Base-by-base conservation (phyloP, 345 rosid species). In the Ceriops tagal region DNA sequence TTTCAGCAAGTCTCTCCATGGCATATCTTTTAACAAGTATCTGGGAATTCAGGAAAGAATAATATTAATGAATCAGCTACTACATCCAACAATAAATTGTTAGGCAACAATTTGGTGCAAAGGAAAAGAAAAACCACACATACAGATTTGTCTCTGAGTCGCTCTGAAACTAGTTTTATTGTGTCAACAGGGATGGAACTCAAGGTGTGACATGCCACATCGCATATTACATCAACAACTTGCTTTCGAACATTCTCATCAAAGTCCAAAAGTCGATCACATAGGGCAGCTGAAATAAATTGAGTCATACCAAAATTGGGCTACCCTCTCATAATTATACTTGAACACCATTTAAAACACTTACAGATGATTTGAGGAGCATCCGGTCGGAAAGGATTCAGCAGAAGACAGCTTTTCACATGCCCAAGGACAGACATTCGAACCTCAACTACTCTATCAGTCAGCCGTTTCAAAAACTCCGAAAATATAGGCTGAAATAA, bases 101-200 rank as follows among this genome's bases (percentile, higher is more conserved):
- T 32, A 66, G 62, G 65, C 53, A 73, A 66, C 61, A 63, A 71
- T 61, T 16, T 2, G 47, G 53, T 30, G 67, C 53, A 62, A 65
- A 70, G 63, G 62, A 43, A 69, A 61, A 58, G 64, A 68, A 66
- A 67, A 64, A 71, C 31, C 56, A 67, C 58, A 74, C 89, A 75
- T 86, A 95, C 99, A 67, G 98, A 89, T 90, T 92, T 95, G 78
- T 95, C 99, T 49, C 99, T 89, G 73, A 95, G 89, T 56, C 99
- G 92, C 69, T 95, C 99, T 19, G 91, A 88, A 30, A 95, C 86
- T 62, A 87, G 82, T 78, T 86, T 95, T 71, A 95, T 51, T 13
- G 96, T 85, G 78, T 86, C 96, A 63, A 80, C 73, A 13, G 99
- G 89, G 70, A 92, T 22, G 28, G 91, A 85, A 77, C 73, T 82